Evolutionary conservation across 2,329 filamentous ascomycete genomes (phyloP).

Genomic region (Chaetomiaceae sp.): DNA sequence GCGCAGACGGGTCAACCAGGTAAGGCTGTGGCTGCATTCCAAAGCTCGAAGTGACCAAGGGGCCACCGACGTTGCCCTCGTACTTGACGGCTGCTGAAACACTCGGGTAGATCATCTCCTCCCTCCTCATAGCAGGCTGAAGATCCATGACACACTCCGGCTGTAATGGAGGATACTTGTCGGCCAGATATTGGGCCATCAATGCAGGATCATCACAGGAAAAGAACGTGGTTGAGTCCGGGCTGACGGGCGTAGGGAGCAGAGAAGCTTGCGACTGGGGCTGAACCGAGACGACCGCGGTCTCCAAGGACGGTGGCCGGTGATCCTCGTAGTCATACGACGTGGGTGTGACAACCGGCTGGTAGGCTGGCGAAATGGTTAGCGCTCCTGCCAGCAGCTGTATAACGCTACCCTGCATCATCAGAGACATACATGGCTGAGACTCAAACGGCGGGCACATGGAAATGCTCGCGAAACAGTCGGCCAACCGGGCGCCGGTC

Average conservation of each 20-base stretch:
- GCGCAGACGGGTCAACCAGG: slow-evolving; percentile 7
- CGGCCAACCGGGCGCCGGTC: slow-evolving; percentile 31
- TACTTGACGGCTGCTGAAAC: slow-evolving; percentile 28
- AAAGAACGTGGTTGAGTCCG: slow-evolving; percentile 29
- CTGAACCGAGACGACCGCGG: slow-evolving; percentile 24
- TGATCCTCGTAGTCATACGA: slow-evolving; percentile 29
- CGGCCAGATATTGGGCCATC: slow-evolving; percentile 31
- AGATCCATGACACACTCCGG: slow-evolving; percentile 27
- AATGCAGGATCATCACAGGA: slow-evolving; percentile 29
- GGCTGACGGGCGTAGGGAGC: slow-evolving; percentile 26
- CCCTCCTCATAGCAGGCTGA: slow-evolving; percentile 31
- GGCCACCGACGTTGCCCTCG: neutral
- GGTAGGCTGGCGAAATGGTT: slow-evolving; percentile 21
- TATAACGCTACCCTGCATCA: too few species aligned
- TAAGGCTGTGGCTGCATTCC: slow-evolving; percentile 12
- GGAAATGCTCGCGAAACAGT: slow-evolving; percentile 33
- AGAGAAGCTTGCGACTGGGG: slow-evolving; percentile 19
- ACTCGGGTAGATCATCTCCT: slow-evolving; percentile 40
- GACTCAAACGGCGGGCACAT: slow-evolving; percentile 36
- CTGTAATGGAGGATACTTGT: slow-evolving; percentile 37
- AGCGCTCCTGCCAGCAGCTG: neutral
- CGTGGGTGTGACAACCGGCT: slow-evolving; percentile 25
- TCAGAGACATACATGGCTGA: slow-evolving; percentile 31
- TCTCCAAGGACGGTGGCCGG: slow-evolving; percentile 20
- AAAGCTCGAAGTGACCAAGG: neutral